Percentiles rank a stretch among this genome's conserved stretches.
These are phyloP conservation scores for Xylaria longipes DNA, from an alignment of 495 filamentous ascomycete genomes.

Conservation along the genomic window DNA sequence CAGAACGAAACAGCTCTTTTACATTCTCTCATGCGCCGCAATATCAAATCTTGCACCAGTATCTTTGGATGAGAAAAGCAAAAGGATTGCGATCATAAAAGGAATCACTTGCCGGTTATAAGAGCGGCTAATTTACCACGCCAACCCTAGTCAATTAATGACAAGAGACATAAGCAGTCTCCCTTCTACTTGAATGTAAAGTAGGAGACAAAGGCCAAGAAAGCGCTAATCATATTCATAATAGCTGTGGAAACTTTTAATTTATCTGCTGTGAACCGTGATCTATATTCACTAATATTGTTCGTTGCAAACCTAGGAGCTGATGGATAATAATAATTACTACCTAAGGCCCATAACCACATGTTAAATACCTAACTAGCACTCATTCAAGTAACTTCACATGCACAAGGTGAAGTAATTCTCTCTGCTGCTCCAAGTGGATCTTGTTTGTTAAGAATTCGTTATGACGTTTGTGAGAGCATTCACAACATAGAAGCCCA, in stretches of 20 bases:
- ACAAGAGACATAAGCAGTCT: neutral
- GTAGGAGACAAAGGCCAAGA: neutral
- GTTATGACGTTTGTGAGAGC: neutral
- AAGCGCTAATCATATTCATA: neutral
- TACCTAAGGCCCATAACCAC: neutral
- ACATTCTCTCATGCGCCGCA: neutral
- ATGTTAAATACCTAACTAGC: neutral
- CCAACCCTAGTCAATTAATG: neutral
- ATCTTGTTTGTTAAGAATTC: neutral
- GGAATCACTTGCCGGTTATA: neutral
- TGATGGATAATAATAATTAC: neutral
- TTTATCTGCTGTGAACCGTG: too few relatives aligned
- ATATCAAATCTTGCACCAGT: neutral
- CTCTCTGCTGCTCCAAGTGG: neutral
- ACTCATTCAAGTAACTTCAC: neutral
- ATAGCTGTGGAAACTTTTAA: too few relatives aligned
- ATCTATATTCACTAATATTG: neutral
- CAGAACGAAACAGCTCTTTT: neutral
- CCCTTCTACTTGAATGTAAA: neutral
- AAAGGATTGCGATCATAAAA: neutral
- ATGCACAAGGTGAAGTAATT: neutral
- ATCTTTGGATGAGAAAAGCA: neutral
- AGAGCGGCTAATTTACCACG: too few relatives aligned
- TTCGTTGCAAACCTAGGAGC: neutral
- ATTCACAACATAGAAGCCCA: neutral